phyloP scores from a whole-genome alignment of 2,329 filamentous ascomycete genomes.

The Huntiella moniliformis region DNA sequence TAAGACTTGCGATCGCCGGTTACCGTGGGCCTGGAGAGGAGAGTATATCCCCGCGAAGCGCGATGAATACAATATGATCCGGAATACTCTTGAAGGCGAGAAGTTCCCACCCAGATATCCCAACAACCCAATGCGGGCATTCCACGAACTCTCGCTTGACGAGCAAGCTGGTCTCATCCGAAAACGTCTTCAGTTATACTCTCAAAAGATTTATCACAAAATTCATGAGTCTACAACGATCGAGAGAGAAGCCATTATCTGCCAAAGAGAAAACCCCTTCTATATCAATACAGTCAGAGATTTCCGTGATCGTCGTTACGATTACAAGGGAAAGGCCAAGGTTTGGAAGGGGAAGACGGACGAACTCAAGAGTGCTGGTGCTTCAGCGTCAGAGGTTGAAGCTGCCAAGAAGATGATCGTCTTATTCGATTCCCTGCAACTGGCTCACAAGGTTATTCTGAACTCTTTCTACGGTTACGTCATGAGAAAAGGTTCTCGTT shows the following conservation, averaged over 20 bases:
- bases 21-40: slow-evolving; percentile 97
- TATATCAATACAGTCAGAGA: slow-evolving; percentile 92
- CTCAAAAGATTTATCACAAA: slow-evolving; percentile 98
- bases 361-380: slow-evolving; percentile 63
- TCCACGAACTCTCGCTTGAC: slow-evolving; percentile 62
- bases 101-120: slow-evolving; percentile 66
- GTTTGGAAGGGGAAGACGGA: slow-evolving; percentile 97
- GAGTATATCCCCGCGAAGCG: slow-evolving; percentile 91
- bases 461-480: slow-evolving; percentile 99
- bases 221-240: slow-evolving; percentile 91
- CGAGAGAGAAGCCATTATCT: slow-evolving; percentile 90
- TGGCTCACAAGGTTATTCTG: slow-evolving; percentile 96
- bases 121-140: slow-evolving; percentile 50
- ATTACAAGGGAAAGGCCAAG: slow-evolving; percentile 96
- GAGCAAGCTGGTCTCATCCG: slow-evolving; percentile 67
- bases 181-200: slow-evolving; percentile 80
- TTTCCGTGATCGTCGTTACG: slow-evolving; percentile 91
- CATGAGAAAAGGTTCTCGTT: slow-evolving; percentile 95
- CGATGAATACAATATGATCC: slow-evolving; percentile 99
- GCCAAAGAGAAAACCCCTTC: slow-evolving; percentile 93
- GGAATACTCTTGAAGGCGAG: slow-evolving; percentile 78
- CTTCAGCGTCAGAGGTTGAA: slow-evolving; percentile 58
- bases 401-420: slow-evolving; percentile 98
- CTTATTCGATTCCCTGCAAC: slow-evolving; percentile 82
- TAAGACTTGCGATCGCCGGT: slow-evolving; percentile 83